These are phyloP conservation scores for Chaetomiaceae sp. DNA, from an alignment of 2,329 filamentous ascomycete genomes.

Conservation along the genomic window DNA sequence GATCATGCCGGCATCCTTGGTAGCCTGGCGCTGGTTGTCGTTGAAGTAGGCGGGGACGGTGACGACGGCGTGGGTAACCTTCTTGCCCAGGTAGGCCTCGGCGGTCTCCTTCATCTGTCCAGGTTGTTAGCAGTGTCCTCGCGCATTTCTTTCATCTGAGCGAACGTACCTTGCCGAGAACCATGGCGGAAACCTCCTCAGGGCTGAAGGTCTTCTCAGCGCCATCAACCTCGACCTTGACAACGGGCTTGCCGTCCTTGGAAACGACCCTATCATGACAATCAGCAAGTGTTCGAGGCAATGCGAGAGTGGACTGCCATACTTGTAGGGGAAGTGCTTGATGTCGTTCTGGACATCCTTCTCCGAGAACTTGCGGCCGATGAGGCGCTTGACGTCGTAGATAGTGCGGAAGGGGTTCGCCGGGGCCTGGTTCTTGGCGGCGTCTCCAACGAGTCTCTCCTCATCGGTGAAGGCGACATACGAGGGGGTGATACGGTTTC, in stretches of 20 bases:
- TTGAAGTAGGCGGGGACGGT: constrained; percentile 98
- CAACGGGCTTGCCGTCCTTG: constrained; percentile 84
- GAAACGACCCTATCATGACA: constrained; percentile 56
- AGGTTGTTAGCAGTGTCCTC: constrained; percentile 56
- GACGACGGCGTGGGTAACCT: constrained; percentile 81
- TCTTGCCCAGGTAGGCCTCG: constrained; percentile 72
- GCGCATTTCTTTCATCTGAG: constrained; percentile 25
- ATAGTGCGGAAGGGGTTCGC: constrained; percentile 72
- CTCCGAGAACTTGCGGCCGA: constrained; percentile 77
- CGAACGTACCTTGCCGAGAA: constrained; percentile 51
- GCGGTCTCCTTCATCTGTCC: constrained; percentile 57
- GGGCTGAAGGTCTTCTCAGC: constrained; percentile 55
- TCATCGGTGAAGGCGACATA: constrained; percentile 97
- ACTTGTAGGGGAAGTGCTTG: constrained; percentile 97
- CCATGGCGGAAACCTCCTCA: constrained; percentile 59
- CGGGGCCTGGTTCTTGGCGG: constrained; percentile 92
- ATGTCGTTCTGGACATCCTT: constrained; percentile 87
- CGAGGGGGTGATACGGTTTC: constrained; percentile 92
- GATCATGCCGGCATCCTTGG: constrained; percentile 89
- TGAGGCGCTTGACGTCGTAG: constrained; percentile 81
- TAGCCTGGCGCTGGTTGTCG: constrained; percentile 93
- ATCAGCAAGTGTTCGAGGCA: constrained; percentile 7
- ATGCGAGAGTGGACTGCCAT: background rate
- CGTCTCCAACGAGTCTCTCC: constrained; percentile 93
- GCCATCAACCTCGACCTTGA: constrained; percentile 63